These are phyloP conservation scores for Uromyces viciae-fabae DNA, from an alignment of 1,284 basidiomycete species.

Conservation along the genomic window DNA sequence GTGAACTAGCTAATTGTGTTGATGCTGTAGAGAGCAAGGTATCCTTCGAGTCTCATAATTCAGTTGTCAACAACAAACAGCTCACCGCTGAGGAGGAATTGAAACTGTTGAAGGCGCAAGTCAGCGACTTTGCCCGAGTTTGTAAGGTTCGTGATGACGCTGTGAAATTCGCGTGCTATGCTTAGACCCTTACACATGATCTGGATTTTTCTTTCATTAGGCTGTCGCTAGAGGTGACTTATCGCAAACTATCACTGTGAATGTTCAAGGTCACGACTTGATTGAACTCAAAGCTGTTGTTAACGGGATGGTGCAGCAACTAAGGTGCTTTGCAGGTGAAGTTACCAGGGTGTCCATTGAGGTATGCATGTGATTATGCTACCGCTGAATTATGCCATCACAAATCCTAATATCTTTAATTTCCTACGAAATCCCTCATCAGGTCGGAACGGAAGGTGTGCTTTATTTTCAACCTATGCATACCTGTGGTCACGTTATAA, in stretches of 20 bases:
- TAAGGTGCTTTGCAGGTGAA: constrained; percentile 74
- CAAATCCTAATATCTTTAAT: constrained; percentile 62
- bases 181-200: too few species aligned
- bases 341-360: constrained; percentile 90
- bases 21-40: background rate
- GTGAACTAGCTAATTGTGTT: background rate
- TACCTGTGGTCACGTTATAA: constrained; percentile 58
- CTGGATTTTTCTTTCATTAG: constrained; percentile 47
- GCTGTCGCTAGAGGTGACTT: constrained; percentile 91
- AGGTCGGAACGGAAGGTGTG: constrained; percentile 27
- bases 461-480: background rate
- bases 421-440: background rate
- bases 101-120: constrained; percentile 76
- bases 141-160: constrained; percentile 65
- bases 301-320: constrained; percentile 73
- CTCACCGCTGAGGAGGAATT: constrained; percentile 69
- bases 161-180: too few species aligned
- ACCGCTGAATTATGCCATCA: constrained; percentile 47
- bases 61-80: constrained; percentile 52
- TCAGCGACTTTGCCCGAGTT: constrained; percentile 83
- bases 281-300: constrained; percentile 96
- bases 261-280: constrained; percentile 94
- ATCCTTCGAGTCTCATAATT: background rate
- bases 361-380: constrained; percentile 55
- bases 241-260: constrained; percentile 91